Percentiles rank a stretch among this genome's conserved stretches.
Conservation (phyloP, 2,329 filamentous ascomycete genomes). For the Incumbomyces delicatus region DNA sequence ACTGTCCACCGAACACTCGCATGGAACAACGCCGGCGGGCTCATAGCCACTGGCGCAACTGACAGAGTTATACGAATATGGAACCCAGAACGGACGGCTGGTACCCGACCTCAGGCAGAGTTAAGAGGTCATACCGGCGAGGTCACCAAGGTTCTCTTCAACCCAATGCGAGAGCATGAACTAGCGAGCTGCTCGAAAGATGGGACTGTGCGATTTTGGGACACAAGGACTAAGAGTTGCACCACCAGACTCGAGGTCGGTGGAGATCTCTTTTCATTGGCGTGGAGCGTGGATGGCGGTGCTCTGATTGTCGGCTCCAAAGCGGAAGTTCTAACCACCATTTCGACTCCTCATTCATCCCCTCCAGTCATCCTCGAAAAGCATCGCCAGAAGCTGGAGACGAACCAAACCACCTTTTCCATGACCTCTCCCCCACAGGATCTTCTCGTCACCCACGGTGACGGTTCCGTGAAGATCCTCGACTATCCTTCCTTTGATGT, state of each 20-base stretch:
- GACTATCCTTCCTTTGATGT: constrained; percentile 36
- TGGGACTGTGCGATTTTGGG: constrained; percentile 42
- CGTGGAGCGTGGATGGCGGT: constrained; percentile 40
- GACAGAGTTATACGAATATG: constrained; percentile 87
- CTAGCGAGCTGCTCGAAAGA: constrained; percentile 41
- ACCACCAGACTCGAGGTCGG: constrained; percentile 40
- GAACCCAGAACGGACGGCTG: constrained; percentile 52
- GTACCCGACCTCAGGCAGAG: constrained; percentile 38
- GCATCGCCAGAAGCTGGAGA: constrained; percentile 37
- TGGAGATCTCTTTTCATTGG: constrained; percentile 39
- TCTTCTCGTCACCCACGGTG: constrained; percentile 44
- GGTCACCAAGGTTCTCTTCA: constrained; percentile 41
- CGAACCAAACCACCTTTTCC: constrained; percentile 40
- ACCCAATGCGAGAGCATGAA: constrained; percentile 40
- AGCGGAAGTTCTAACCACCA: constrained; percentile 39
- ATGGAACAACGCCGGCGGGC: constrained; percentile 77
- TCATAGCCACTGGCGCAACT: constrained; percentile 79
- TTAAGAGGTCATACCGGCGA: constrained; percentile 38
- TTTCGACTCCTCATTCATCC: constrained; percentile 33
- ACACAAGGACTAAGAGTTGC: constrained; percentile 40
- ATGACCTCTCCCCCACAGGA: constrained; percentile 34
- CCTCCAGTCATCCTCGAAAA: constrained; percentile 30
- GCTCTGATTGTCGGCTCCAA: constrained; percentile 38
- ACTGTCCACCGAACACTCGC: constrained; percentile 66
- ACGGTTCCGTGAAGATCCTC: constrained; percentile 40